Percentiles rank a stretch among this genome's conserved stretches.
phyloP scores from a whole-genome alignment of 495 filamentous ascomycete genomes.

The Penicillium cosmopolitanum region DNA sequence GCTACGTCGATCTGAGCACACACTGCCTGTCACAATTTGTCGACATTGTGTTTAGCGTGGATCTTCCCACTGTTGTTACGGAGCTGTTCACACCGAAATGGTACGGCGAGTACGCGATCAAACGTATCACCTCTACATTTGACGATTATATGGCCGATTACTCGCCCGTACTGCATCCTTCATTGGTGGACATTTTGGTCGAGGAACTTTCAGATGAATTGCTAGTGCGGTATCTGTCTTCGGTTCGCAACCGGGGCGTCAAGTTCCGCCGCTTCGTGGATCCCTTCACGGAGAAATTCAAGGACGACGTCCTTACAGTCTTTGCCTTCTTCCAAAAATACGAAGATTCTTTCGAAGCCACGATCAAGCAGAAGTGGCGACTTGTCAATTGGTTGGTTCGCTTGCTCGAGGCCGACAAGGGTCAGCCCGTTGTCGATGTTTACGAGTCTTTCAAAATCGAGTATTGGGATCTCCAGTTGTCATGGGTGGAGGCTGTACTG shows the following conservation, averaged over 20 bases:
- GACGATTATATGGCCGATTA: constrained; percentile 94
- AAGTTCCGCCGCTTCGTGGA: constrained; percentile 81
- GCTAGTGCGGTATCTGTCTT: constrained; percentile 80
- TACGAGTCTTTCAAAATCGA: constrained; percentile 82
- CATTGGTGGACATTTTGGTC: constrained; percentile 82
- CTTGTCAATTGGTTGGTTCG: constrained; percentile 80
- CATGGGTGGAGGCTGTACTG: constrained; percentile 95
- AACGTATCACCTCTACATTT: constrained; percentile 87
- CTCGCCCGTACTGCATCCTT: constrained; percentile 74
- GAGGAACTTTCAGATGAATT: constrained; percentile 92
- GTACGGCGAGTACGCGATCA: constrained; percentile 82
- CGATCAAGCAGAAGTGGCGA: constrained; percentile 88
- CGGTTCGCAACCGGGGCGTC: constrained; percentile 85
- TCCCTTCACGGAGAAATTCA: constrained; percentile 85
- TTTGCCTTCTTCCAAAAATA: constrained; percentile 71
- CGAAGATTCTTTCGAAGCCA: constrained; percentile 66
- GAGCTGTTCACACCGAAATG: constrained; percentile 91
- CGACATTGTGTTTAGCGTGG: constrained; percentile 79
- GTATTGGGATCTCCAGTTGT: constrained; percentile 94
- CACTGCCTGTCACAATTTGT: constrained; percentile 88
- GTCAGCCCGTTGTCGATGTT: constrained; percentile 64
- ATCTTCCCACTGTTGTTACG: constrained; percentile 78
- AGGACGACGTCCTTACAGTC: constrained; percentile 82
- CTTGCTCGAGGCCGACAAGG: constrained; percentile 77
- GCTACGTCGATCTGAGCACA: constrained; percentile 90